Evolutionary conservation across 2,329 filamentous ascomycete species (phyloP).

Genomic region (Apiospora phragmitis): DNA sequence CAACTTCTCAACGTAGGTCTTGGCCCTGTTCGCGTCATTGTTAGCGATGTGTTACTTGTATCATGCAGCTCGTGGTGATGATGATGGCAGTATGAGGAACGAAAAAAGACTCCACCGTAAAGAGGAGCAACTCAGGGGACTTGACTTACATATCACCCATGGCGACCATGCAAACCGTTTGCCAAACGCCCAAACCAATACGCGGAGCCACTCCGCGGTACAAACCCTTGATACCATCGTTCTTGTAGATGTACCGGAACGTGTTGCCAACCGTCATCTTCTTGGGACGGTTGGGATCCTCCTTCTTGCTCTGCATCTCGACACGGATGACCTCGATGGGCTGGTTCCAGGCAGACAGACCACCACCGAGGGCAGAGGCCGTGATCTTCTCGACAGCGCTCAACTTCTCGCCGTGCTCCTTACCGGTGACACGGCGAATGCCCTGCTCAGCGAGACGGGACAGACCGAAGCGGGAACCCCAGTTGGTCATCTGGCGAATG

Average conservation of each 20-base stretch:
- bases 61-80: not conserved
- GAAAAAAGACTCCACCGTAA: not conserved
- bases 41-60: constrained; percentile 25
- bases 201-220: constrained; percentile 95
- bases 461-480: constrained; percentile 94
- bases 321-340: constrained; percentile 99
- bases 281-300: constrained; percentile 96
- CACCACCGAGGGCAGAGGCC: constrained; percentile 85
- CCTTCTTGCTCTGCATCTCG: constrained; percentile 99
- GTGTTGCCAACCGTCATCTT: constrained; percentile 96
- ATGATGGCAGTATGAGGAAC: not conserved
- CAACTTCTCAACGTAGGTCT: constrained; percentile 66
- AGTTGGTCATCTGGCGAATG: constrained; percentile 99
- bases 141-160: constrained; percentile 88
- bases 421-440: constrained; percentile 77
- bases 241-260: constrained; percentile 82
- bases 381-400: constrained; percentile 82
- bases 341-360: constrained; percentile 97
- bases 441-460: constrained; percentile 87
- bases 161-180: constrained; percentile 99
- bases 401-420: constrained; percentile 79
- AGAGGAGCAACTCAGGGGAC: not conserved
- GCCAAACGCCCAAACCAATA: constrained; percentile 95
- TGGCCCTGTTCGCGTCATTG: constrained; percentile 50
- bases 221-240: constrained; percentile 86